Evolutionary conservation across 768 basidiomycete species (phyloP).

Genomic region (Panaeolus papilionaceus): DNA sequence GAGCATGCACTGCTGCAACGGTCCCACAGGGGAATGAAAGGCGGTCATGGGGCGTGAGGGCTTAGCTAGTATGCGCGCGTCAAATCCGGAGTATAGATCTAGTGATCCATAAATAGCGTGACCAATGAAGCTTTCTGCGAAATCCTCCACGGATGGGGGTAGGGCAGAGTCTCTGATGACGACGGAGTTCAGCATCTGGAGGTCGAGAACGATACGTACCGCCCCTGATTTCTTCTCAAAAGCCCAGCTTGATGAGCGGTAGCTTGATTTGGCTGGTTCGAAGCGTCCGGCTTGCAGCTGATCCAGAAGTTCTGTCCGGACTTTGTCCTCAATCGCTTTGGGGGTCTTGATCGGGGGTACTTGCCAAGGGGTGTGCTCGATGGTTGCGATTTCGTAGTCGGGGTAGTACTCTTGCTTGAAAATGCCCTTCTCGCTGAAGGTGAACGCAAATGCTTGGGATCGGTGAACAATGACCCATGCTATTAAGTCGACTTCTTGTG

Average conservation of each 20-base stretch:
- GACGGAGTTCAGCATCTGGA: slow-evolving; percentile 45
- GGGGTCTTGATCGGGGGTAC: slow-evolving; percentile 33
- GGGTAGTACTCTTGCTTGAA: slow-evolving; percentile 38
- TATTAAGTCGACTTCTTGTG: slow-evolving; percentile 27
- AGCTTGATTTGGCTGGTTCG: slow-evolving; percentile 31
- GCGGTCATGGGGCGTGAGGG: slow-evolving; percentile 39
- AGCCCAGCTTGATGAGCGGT: slow-evolving; percentile 21
- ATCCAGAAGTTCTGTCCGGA: slow-evolving; percentile 29
- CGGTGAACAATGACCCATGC: slow-evolving; percentile 22
- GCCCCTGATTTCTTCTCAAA: slow-evolving; percentile 34
- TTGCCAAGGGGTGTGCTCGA: slow-evolving; percentile 41
- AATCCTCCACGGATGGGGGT: slow-evolving; percentile 31
- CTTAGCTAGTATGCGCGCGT: slow-evolving; percentile 33
- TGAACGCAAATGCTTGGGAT: slow-evolving; percentile 24
- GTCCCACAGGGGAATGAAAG: slow-evolving; percentile 36
- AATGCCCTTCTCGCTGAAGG: slow-evolving; percentile 32
- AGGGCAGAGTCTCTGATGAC: slow-evolving; percentile 43
- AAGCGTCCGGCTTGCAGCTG: slow-evolving; percentile 29
- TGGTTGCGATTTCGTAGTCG: slow-evolving; percentile 37
- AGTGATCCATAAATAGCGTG: slow-evolving; percentile 29
- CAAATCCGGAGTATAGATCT: slow-evolving; percentile 40
- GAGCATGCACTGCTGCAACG: slow-evolving; percentile 28
- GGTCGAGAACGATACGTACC: slow-evolving; percentile 39
- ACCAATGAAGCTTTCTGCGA: slow-evolving; percentile 30
- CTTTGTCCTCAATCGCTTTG: slow-evolving; percentile 28